Evolutionary conservation across 169 alveolate genomes (phyloP).

Genomic region (Eimeria necatrix): DNA sequence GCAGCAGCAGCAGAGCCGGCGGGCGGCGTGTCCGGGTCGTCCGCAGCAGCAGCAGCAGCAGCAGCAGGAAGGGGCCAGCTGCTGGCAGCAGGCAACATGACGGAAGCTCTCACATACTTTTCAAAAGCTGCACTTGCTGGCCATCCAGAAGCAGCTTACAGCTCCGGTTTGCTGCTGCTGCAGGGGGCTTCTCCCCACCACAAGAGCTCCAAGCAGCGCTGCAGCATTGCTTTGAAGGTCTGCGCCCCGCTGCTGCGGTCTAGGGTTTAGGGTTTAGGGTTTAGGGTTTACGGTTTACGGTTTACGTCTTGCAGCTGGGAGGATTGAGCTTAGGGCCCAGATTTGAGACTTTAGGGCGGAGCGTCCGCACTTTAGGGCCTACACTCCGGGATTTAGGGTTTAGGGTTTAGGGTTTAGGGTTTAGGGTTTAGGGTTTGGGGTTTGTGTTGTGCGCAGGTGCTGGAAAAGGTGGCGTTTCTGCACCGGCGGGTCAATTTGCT

Average conservation of each 20-base stretch:
- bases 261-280: background rate
- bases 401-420: background rate
- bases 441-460: background rate
- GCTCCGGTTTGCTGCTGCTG: constrained; percentile 81
- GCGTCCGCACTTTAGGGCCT: too few species aligned
- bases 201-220: background rate
- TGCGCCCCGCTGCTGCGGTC: background rate
- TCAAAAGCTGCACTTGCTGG: constrained; percentile 83
- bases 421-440: background rate
- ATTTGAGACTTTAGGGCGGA: too few species aligned
- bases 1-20: constrained; percentile 12
- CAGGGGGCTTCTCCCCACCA: constrained; percentile 72
- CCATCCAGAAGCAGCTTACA: constrained; percentile 81
- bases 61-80: constrained; percentile 76
- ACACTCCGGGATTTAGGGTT: too few species aligned
- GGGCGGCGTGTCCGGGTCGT: background rate
- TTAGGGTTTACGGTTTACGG: background rate
- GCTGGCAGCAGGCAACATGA: constrained; percentile 74
- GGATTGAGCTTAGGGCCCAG: too few species aligned
- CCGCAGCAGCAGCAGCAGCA: background rate
- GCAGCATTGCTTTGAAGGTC: background rate
- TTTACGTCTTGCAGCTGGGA: background rate
- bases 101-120: constrained; percentile 82
- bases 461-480: constrained; percentile 35
- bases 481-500: constrained; percentile 44